phyloP scores from a whole-genome alignment of 352 stramenopile genomes.

The Pythium brachiatum region DNA sequence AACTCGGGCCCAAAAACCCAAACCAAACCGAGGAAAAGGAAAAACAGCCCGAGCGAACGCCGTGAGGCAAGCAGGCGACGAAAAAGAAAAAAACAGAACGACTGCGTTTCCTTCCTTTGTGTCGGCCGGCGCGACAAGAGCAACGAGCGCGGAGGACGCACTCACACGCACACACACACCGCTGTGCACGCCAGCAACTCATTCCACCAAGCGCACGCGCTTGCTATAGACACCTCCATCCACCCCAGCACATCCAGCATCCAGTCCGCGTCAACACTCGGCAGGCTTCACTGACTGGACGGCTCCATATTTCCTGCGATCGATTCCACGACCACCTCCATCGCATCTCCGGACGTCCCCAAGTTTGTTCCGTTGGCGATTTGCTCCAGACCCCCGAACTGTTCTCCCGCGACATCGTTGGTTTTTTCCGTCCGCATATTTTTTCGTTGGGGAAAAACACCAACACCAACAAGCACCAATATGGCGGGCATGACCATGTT shows the following conservation, averaged over 20 bases:
- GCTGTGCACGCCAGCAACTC: neutral
- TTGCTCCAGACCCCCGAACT: neutral
- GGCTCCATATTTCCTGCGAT: neutral
- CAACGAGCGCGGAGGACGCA: neutral
- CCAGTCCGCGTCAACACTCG: neutral
- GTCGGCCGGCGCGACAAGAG: slow-evolving; percentile 10
- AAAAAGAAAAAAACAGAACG: slow-evolving; percentile 35
- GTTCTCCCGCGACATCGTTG: neutral
- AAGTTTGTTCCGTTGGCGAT: neutral
- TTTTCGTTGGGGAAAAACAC: neutral
- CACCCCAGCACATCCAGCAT: neutral
- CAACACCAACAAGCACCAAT: neutral
- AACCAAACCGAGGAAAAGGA: slow-evolving; percentile 13
- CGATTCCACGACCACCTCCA: neutral
- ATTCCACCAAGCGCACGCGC: neutral
- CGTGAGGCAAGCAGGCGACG: slow-evolving; percentile 9
- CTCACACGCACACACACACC: neutral
- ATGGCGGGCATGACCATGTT: slow-evolving; percentile 29
- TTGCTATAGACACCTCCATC: neutral
- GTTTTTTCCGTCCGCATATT: neutral
- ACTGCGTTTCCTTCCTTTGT: slow-evolving; percentile 5
- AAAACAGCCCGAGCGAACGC: slow-evolving; percentile 17
- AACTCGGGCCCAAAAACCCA: neutral
- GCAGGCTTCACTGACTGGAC: neutral
- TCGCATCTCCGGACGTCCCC: neutral